phyloP scores from a whole-genome alignment of 805 yeast genomes.

The Yamadazyma akitaensis region DNA sequence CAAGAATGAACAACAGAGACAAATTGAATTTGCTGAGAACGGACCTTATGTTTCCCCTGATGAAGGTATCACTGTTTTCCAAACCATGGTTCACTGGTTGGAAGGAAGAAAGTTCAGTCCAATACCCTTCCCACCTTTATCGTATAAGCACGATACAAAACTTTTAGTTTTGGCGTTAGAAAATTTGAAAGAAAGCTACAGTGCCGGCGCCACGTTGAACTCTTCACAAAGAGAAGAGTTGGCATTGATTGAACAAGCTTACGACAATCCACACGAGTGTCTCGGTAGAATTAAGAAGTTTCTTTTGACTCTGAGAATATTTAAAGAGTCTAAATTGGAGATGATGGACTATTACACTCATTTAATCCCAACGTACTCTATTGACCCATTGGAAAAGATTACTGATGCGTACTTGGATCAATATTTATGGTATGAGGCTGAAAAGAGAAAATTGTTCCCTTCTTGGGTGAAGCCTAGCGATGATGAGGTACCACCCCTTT shows the following conservation, averaged over 20 bases:
- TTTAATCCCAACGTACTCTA: constrained; percentile 77
- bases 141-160: constrained; percentile 92
- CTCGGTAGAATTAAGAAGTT: constrained; percentile 79
- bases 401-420: constrained; percentile 96
- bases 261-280: constrained; percentile 94
- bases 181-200: constrained; percentile 74
- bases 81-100: constrained; percentile 88
- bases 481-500: constrained; percentile 85
- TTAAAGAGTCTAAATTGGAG: constrained; percentile 81
- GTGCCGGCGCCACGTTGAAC: constrained; percentile 66
- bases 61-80: constrained; percentile 84
- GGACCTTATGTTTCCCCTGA: constrained; percentile 87
- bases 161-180: constrained; percentile 86
- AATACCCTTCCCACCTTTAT: constrained; percentile 89
- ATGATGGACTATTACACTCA: constrained; percentile 90
- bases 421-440: constrained; percentile 94
- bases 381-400: constrained; percentile 91
- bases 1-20: constrained; percentile 87
- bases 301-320: constrained; percentile 82
- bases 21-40: constrained; percentile 68
- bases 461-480: constrained; percentile 96
- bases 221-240: constrained; percentile 89
- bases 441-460: constrained; percentile 82
- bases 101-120: constrained; percentile 80
- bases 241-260: constrained; percentile 92